These are phyloP conservation scores for Gamsiella multidivaricata DNA, from an alignment of 192 early-diverging fungal species.

Conservation along the genomic window DNA sequence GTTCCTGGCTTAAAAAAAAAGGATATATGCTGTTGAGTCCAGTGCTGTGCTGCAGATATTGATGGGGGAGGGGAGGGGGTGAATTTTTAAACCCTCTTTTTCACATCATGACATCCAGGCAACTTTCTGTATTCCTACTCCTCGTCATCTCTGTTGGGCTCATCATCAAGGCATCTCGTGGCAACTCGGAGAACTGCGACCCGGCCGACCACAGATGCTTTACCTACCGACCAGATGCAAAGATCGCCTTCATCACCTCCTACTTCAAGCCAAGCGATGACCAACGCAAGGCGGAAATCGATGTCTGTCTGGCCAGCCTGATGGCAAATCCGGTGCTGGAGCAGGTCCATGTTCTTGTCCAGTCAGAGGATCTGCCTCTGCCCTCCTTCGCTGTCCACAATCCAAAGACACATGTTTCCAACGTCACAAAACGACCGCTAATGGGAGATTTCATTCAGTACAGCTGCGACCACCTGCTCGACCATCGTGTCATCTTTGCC, in stretches of 20 bases:
- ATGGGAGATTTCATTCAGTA: slow-evolving; percentile 19
- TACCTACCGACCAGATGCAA: background rate
- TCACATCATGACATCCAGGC: background rate
- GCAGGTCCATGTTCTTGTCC: slow-evolving; percentile 9
- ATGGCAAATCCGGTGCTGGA: background rate
- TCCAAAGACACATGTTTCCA: background rate
- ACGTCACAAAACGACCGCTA: slow-evolving; percentile 1
- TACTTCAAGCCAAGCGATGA: background rate
- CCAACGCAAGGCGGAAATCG: background rate
- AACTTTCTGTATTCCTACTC: background rate
- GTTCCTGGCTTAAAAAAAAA: too few species aligned
- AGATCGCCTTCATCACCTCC: slow-evolving; percentile 16
- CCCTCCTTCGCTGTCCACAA: background rate
- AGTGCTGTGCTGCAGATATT: too few species aligned
- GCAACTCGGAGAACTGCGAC: background rate
- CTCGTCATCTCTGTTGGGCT: background rate
- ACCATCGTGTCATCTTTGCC: slow-evolving; percentile 7
- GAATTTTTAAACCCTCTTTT: too few species aligned
- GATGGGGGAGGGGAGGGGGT: too few species aligned
- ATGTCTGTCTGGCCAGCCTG: slow-evolving; percentile 20
- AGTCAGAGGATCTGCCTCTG: slow-evolving; percentile 8
- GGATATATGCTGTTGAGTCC: too few species aligned
- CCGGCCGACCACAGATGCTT: slow-evolving; percentile 1
- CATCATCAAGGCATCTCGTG: too few species aligned
- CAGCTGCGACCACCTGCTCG: slow-evolving; percentile 3